A percentile compares a stretch with the other conserved stretches of the same genome.
phyloP scores from a whole-genome alignment of 495 filamentous ascomycete species.

The Astrothelium macrocarpum region DNA sequence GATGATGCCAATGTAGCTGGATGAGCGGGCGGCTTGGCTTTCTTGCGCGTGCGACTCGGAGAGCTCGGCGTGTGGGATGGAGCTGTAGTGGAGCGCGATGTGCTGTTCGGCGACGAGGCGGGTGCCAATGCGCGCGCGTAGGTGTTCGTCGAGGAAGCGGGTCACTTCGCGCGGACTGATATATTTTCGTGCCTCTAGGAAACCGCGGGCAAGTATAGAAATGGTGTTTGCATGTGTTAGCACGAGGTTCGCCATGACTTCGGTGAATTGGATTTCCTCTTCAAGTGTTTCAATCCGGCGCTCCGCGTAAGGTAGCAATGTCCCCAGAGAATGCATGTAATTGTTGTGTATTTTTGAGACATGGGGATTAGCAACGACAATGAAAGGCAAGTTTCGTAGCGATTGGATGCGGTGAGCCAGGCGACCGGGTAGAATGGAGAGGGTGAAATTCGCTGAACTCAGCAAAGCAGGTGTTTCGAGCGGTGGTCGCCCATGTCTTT shows the following conservation, averaged over 20 bases:
- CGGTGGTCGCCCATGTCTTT: slow-evolving; percentile 81
- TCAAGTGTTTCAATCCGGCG: slow-evolving; percentile 68
- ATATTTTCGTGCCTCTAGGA: slow-evolving; percentile 84
- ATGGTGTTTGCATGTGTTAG: slow-evolving; percentile 91
- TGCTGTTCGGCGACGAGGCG: slow-evolving; percentile 93
- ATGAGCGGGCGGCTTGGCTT: slow-evolving; percentile 40
- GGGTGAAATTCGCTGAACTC: slow-evolving; percentile 86
- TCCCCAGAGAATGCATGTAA: slow-evolving; percentile 85
- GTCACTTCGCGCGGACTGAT: slow-evolving; percentile 73
- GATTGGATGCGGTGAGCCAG: slow-evolving; percentile 89
- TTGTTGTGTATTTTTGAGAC: slow-evolving; percentile 89
- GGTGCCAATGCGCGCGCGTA: slow-evolving; percentile 88
- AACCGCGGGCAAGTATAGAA: slow-evolving; percentile 80
- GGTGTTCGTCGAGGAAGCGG: slow-evolving; percentile 83
- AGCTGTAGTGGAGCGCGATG: slow-evolving; percentile 81
- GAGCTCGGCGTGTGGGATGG: slow-evolving; percentile 54
- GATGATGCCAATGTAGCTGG: slow-evolving; percentile 89
- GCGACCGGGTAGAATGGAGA: slow-evolving; percentile 84
- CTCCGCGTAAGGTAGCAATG: slow-evolving; percentile 73
- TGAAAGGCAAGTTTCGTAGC: slow-evolving; percentile 86
- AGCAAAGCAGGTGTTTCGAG: slow-evolving; percentile 70
- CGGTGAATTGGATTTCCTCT: slow-evolving; percentile 82
- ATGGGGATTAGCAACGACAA: slow-evolving; percentile 92
- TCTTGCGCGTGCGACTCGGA: slow-evolving; percentile 21
- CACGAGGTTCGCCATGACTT: slow-evolving; percentile 85